Percentiles rank a stretch among this genome's conserved stretches.
phyloP scores from a whole-genome alignment of 345 rosid genomes.

The Microthlaspi erraticum region DNA sequence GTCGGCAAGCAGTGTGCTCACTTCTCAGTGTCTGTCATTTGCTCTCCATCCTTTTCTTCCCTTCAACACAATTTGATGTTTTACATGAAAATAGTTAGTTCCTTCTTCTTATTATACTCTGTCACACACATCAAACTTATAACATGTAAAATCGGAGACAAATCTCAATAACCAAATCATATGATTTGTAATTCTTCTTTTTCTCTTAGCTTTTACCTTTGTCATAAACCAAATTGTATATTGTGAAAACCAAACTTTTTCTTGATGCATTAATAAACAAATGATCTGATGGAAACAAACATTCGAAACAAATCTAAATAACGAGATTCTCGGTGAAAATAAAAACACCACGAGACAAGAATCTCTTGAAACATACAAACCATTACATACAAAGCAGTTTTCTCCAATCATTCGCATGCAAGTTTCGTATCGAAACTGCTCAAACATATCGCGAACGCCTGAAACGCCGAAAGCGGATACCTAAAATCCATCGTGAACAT shows the following conservation, averaged over 20 bases:
- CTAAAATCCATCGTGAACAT: slow-evolving; percentile 97
- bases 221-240: neutral
- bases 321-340: slow-evolving; percentile 38
- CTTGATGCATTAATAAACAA: slow-evolving; percentile 15
- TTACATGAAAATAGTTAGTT: neutral
- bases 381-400: slow-evolving; percentile 41
- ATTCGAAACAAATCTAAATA: slow-evolving; percentile 32
- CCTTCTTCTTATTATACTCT: neutral
- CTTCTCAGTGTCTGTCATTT: slow-evolving; percentile 58
- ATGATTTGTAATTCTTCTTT: neutral
- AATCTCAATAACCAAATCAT: neutral
- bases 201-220: neutral
- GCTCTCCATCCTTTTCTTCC: neutral
- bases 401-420: slow-evolving; percentile 76
- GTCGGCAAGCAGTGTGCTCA: slow-evolving; percentile 53
- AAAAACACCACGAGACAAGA: slow-evolving; percentile 36
- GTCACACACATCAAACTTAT: neutral
- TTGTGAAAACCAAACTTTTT: slow-evolving; percentile 10
- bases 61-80: neutral
- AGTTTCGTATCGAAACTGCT: slow-evolving; percentile 98
- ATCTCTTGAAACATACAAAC: slow-evolving; percentile 33
- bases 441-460: slow-evolving; percentile 90
- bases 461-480: slow-evolving; percentile 92
- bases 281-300: neutral
- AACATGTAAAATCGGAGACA: neutral